Percentiles rank a stretch among this genome's conserved stretches.
Evolutionary conservation across 768 basidiomycete species (phyloP).

Genomic region (Leccinum fibrillosum): DNA sequence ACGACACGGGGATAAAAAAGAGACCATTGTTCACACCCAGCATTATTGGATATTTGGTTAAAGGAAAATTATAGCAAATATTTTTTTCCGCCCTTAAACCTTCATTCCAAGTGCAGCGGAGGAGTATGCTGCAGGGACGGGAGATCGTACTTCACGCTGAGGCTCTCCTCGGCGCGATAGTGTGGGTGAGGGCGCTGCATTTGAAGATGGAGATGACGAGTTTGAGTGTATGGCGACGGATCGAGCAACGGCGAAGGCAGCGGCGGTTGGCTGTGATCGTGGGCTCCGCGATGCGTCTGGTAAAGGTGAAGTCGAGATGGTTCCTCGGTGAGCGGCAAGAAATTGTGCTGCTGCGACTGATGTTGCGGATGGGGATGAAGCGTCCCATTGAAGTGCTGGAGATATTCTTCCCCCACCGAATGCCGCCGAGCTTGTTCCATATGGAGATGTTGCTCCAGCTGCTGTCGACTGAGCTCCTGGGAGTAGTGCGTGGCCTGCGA

Average conservation of each 20-base stretch:
- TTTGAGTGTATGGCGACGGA: constrained; percentile 28
- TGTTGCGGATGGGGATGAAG: constrained; percentile 29
- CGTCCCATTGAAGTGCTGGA: constrained; percentile 36
- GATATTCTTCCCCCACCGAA: constrained; percentile 36
- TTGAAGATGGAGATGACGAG: constrained; percentile 34
- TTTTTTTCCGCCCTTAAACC: constrained; percentile 26
- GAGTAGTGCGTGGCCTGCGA: constrained; percentile 39
- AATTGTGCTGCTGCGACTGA: constrained; percentile 27
- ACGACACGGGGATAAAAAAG: not conserved
- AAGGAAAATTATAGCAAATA: constrained; percentile 14
- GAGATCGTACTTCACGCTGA: constrained; percentile 43
- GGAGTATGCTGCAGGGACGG: constrained; percentile 43
- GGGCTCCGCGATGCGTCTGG: constrained; percentile 35
- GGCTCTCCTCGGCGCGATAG: constrained; percentile 34
- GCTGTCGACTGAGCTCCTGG: constrained; percentile 47
- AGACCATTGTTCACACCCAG: constrained; percentile 24
- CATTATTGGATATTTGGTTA: constrained; percentile 28
- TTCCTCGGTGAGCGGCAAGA: constrained; percentile 26
- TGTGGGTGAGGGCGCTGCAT: constrained; percentile 32
- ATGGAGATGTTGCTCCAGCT: constrained; percentile 37
- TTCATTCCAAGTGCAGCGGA: constrained; percentile 50
- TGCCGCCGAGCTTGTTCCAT: constrained; percentile 32
- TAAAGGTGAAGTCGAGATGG: constrained; percentile 32
- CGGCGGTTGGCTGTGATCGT: constrained; percentile 25
- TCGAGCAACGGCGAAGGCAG: constrained; percentile 33